Evolutionary conservation across 805 yeast genomes (phyloP).

Genomic region (Sugiyamaella chiloensis): DNA sequence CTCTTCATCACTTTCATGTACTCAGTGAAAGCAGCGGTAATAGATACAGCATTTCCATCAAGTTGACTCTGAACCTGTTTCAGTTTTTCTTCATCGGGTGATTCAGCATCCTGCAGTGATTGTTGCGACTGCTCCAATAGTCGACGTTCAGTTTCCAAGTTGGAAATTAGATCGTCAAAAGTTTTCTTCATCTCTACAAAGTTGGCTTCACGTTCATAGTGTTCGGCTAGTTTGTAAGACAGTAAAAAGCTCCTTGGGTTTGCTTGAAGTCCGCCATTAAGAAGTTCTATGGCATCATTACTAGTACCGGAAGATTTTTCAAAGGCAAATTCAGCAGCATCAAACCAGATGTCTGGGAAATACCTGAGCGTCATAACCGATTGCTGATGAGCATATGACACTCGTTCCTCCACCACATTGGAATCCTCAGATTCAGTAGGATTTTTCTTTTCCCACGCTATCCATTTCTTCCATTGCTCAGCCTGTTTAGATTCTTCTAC

Average conservation of each 20-base stretch:
- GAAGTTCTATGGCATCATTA: constrained; percentile 41
- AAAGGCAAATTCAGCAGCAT: constrained; percentile 40
- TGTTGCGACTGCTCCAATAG: constrained; percentile 19
- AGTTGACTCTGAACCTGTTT: background rate
- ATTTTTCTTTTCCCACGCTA: constrained; percentile 73
- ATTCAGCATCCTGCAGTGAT: background rate
- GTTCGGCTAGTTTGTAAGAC: constrained; percentile 64
- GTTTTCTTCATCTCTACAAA: constrained; percentile 47
- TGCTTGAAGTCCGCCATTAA: constrained; percentile 53
- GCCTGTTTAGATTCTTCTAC: constrained; percentile 41
- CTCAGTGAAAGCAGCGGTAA: constrained; percentile 66
- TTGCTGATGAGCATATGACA: constrained; percentile 69
- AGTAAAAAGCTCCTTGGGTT: constrained; percentile 71
- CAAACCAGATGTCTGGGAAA: constrained; percentile 76
- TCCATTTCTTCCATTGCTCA: constrained; percentile 67
- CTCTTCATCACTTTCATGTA: constrained; percentile 73
- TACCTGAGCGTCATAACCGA: constrained; percentile 60
- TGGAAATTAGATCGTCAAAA: constrained; percentile 51
- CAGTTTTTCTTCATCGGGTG: background rate
- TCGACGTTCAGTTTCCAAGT: constrained; percentile 39
- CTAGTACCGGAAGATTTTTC: constrained; percentile 34
- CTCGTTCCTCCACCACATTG: constrained; percentile 50
- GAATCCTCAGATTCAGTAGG: constrained; percentile 55
- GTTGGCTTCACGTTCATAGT: constrained; percentile 58
- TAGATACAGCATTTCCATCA: constrained; percentile 23